Evolutionary conservation across 768 basidiomycete species (phyloP).

Genomic region (Daedalea quercina): DNA sequence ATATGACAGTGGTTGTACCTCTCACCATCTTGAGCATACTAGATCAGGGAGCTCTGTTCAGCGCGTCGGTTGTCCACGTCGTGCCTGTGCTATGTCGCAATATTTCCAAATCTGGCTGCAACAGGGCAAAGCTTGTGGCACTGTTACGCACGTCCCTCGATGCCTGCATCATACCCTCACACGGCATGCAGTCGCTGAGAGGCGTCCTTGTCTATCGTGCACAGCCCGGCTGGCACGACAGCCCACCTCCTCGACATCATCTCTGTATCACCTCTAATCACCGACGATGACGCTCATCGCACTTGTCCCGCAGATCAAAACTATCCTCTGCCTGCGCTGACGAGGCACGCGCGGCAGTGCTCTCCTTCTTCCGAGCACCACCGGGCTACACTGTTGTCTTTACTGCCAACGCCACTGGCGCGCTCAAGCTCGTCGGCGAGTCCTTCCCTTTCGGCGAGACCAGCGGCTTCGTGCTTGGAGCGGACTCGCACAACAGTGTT

Average conservation of each 20-base stretch:
- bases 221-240: neutral
- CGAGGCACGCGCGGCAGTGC: constrained; percentile 66
- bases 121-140: neutral
- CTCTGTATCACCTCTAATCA: neutral
- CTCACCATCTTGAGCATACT: no score
- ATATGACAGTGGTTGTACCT: no score
- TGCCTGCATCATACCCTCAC: neutral
- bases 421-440: constrained; percentile 79
- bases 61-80: no score
- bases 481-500: constrained; percentile 81
- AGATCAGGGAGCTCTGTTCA: no score
- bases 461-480: constrained; percentile 60
- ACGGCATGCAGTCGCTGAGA: neutral
- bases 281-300: neutral
- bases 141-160: neutral
- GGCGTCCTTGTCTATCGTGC: no score
- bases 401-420: constrained; percentile 73
- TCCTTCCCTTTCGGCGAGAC: constrained; percentile 60
- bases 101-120: neutral
- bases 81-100: neutral
- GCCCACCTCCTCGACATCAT: neutral
- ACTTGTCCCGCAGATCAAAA: constrained; percentile 48
- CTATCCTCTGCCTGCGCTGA: constrained; percentile 59
- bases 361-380: constrained; percentile 73
- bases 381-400: constrained; percentile 77